Evolutionary conservation across 306 rosid species (phyloP).

Genomic region (Trichosanthes cucumerina): DNA sequence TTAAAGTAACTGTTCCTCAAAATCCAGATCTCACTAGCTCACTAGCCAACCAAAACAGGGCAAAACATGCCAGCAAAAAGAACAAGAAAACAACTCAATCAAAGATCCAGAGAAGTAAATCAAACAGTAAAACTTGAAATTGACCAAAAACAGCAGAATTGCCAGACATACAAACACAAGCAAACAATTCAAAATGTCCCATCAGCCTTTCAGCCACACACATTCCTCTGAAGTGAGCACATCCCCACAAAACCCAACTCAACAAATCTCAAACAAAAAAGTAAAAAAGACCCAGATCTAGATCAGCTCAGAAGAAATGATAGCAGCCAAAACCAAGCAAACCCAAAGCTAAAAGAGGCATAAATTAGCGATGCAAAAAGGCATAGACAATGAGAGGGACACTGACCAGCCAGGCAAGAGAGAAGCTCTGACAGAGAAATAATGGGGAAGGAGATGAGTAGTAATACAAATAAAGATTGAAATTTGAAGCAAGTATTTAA

Average conservation of each 20-base stretch:
- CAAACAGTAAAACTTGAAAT: background rate
- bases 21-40: constrained; percentile 8
- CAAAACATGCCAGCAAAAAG: background rate
- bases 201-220: background rate
- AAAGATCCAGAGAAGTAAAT: constrained; percentile 3
- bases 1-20: background rate
- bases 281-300: constrained; percentile 9
- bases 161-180: background rate
- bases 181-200: background rate
- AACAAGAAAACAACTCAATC: background rate
- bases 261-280: background rate
- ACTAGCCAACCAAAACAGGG: background rate
- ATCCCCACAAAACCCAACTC: background rate
- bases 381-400: background rate
- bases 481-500: constrained; percentile 33
- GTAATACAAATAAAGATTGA: constrained; percentile 22
- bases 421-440: constrained; percentile 1
- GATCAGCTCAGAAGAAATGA: background rate
- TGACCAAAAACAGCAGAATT: background rate
- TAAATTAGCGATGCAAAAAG: background rate
- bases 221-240: background rate
- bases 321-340: background rate
- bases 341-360: background rate
- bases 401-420: constrained; percentile 4
- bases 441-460: constrained; percentile 9